phyloP scores from a whole-genome alignment of 345 rosid species.

The Salix arbutifolia region DNA sequence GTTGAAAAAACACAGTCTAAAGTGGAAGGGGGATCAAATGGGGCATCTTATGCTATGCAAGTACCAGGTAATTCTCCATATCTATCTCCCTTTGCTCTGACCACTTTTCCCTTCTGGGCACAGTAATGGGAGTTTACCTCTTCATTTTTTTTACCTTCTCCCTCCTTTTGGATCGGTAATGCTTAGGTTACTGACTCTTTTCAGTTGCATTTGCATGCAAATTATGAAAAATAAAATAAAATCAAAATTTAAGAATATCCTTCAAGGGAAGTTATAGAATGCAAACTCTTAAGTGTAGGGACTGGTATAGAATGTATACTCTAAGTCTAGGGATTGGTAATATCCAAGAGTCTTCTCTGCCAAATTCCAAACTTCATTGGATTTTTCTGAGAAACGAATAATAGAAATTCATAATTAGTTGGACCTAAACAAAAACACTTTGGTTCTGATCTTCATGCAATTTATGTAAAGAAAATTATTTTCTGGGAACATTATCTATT shows the following conservation, averaged over 20 bases:
- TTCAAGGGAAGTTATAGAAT: background rate
- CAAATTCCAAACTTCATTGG: background rate
- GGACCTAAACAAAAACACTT: no score
- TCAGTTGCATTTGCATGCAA: background rate
- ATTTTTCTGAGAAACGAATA: background rate
- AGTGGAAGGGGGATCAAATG: slow-evolving; percentile 50
- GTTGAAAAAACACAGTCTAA: slow-evolving; percentile 44
- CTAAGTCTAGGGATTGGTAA: background rate
- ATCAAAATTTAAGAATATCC: background rate
- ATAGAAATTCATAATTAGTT: no score
- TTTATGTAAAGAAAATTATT: no score
- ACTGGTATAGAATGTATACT: background rate
- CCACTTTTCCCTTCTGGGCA: background rate
- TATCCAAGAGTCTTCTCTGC: background rate
- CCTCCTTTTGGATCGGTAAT: background rate
- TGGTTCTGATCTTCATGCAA: no score
- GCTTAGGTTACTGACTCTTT: background rate
- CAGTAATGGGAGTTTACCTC: background rate
- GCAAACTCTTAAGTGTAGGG: background rate
- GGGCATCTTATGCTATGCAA: slow-evolving; percentile 28
- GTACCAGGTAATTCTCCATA: slow-evolving; percentile 39
- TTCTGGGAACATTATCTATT: background rate
- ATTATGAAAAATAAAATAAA: background rate
- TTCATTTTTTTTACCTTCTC: background rate
- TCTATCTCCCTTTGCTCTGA: background rate